phyloP scores from a whole-genome alignment of 805 yeast genomes.

The Ogataea saltuana region DNA sequence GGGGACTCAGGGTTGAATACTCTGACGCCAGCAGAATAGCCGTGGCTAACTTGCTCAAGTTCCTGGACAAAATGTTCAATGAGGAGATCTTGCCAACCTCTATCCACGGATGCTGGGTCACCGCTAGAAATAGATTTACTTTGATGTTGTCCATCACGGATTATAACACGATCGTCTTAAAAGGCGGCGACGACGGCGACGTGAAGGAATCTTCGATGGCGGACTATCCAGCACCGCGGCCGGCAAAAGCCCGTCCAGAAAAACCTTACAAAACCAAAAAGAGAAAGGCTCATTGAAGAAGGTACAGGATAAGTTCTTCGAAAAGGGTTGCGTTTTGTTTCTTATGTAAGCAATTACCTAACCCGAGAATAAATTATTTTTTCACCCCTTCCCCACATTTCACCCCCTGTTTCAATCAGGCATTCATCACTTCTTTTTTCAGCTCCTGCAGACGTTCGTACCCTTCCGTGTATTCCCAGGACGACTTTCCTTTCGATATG shows the following conservation, averaged over 20 bases:
- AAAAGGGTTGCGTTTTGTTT: not conserved
- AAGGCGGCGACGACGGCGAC: constrained; percentile 6
- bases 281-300: constrained; percentile 15
- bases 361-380: too few relatives aligned
- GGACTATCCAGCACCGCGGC: not conserved
- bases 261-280: too few relatives aligned
- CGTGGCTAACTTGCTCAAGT: constrained; percentile 25
- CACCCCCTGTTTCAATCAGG: too few relatives aligned
- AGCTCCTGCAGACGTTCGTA: constrained; percentile 64
- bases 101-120: constrained; percentile 19
- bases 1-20: constrained; percentile 41
- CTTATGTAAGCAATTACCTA: too few relatives aligned
- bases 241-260: not conserved
- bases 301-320: too few relatives aligned
- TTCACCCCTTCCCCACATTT: too few relatives aligned
- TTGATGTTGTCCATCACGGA: constrained; percentile 25
- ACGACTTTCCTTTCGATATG: constrained; percentile 72
- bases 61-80: constrained; percentile 25
- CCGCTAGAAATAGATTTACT: constrained; percentile 19
- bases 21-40: constrained; percentile 38
- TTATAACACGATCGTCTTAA: constrained; percentile 8
- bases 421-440: constrained; percentile 44
- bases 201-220: constrained; percentile 7
- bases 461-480: constrained; percentile 80
- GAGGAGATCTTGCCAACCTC: constrained; percentile 19